A percentile compares a stretch with the other conserved stretches of the same genome.
These are phyloP conservation scores for Tripidium arundinaceum DNA, from an alignment of 202 grass and related monocot species.

Conservation along the genomic window DNA sequence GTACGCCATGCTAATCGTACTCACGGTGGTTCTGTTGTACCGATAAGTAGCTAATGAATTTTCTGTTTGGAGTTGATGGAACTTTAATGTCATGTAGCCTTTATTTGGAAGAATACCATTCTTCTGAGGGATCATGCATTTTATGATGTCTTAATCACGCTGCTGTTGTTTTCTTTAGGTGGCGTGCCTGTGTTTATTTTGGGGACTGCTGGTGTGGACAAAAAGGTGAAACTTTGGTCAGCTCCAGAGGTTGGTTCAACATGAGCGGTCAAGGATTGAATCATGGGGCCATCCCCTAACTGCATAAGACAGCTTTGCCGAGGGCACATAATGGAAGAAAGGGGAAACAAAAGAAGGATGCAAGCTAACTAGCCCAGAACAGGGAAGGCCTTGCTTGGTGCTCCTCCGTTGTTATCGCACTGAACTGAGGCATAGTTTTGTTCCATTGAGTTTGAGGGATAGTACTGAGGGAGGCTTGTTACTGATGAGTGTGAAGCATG, in stretches of 20 bases:
- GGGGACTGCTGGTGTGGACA: conserved; percentile 63
- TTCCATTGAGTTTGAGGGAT: conserved; percentile 2
- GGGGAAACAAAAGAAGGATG: neutral
- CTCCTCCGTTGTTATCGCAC: neutral
- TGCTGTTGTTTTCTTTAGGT: conserved; percentile 41
- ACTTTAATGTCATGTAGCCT: neutral
- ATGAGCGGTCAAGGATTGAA: conserved; percentile 8
- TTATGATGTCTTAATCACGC: neutral
- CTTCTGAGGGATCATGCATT: neutral
- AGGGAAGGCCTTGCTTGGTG: neutral
- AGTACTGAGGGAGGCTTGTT: neutral
- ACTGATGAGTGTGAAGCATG: neutral
- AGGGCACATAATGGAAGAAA: neutral
- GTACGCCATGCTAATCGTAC: neutral
- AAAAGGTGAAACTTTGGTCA: conserved; percentile 94
- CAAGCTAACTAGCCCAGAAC: neutral
- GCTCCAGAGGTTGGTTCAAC: conserved; percentile 49
- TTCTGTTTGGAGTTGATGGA: neutral
- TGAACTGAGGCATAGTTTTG: neutral
- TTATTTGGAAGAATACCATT: neutral
- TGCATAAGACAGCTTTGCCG: neutral
- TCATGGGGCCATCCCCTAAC: neutral
- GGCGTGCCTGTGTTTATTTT: conserved; percentile 47
- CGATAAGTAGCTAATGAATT: neutral
- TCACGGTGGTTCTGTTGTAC: neutral